Evolutionary conservation across 2,329 filamentous ascomycete genomes (phyloP).

Genomic region (Colletotrichum camelliae): DNA sequence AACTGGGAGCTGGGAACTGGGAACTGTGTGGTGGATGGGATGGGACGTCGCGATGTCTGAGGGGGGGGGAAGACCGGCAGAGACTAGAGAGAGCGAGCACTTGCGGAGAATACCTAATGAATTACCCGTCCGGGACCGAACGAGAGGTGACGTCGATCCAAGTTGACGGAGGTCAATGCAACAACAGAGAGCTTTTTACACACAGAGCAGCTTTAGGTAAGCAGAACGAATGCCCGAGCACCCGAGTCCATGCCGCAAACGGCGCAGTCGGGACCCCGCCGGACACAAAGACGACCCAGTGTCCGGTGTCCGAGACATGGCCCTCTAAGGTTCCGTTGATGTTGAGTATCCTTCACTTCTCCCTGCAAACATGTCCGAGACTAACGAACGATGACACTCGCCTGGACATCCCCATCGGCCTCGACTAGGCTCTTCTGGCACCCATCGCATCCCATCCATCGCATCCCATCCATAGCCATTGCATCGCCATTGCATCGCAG

Average conservation of each 20-base stretch:
- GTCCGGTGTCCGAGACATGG: conserved; percentile 3
- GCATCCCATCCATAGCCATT: too few species aligned
- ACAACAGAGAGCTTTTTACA: neutral
- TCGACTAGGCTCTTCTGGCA: neutral
- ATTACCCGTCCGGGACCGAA: conserved; percentile 20
- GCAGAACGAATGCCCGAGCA: neutral
- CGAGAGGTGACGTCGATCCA: neutral
- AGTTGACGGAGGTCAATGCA: neutral
- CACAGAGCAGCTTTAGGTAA: neutral
- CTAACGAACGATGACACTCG: neutral
- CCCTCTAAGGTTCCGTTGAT: neutral
- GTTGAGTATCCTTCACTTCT: neutral
- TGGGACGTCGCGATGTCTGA: neutral
- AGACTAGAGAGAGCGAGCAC: neutral
- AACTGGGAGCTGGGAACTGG: neutral
- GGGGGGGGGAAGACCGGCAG: neutral
- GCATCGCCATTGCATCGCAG: neutral
- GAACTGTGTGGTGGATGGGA: neutral
- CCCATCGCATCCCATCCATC: neutral
- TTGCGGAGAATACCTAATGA: neutral
- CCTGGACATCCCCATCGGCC: conserved; percentile 23
- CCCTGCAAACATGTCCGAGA: neutral
- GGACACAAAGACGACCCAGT: conserved; percentile 1
- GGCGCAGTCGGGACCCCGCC: neutral
- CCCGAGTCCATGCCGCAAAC: neutral